These are phyloP conservation scores for Batkoa obscura DNA, from an alignment of 371 early-diverging fungal species.

Conservation along the genomic window DNA sequence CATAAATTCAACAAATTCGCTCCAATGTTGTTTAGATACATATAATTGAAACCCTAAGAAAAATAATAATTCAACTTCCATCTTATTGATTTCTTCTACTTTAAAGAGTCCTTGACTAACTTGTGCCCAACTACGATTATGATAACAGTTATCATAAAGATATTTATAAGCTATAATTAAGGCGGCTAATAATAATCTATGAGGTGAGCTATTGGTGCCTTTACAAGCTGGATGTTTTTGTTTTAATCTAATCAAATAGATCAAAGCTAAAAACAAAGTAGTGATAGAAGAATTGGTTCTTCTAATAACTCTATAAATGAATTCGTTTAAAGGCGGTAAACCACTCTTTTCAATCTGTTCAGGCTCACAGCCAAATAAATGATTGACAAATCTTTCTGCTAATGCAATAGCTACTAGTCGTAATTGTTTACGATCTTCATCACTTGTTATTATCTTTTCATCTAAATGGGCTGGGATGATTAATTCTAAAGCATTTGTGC, in stretches of 20 bases:
- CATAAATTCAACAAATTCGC: conserved; percentile 22
- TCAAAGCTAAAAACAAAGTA: conserved; percentile 15
- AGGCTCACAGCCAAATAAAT: conserved; percentile 3
- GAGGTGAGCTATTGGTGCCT: conserved; percentile 30
- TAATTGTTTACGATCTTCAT: conserved; percentile 4
- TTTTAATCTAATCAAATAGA: conserved; percentile 30
- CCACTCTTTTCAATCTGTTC: not conserved
- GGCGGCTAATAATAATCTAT: conserved; percentile 31
- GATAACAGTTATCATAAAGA: conserved; percentile 42
- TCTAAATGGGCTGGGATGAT: conserved; percentile 3
- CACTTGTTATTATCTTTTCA: conserved; percentile 1
- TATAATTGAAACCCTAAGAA: conserved; percentile 27
- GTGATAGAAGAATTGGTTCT: conserved; percentile 4
- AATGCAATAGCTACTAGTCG: conserved; percentile 3
- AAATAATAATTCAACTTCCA: conserved; percentile 38
- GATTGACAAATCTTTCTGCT: conserved; percentile 5
- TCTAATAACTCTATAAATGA: conserved; percentile 1
- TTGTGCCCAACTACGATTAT: conserved; percentile 37
- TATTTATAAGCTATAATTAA: conserved; percentile 34
- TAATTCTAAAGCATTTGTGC: not conserved
- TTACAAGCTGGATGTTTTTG: conserved; percentile 24
- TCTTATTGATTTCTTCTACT: conserved; percentile 33
- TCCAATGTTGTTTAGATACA: conserved; percentile 26
- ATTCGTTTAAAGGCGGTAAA: conserved; percentile 1
- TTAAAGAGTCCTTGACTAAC: conserved; percentile 28